These are phyloP conservation scores for Leavenworthia alabamica DNA, from an alignment of 345 rosid species.

Conservation along the genomic window DNA sequence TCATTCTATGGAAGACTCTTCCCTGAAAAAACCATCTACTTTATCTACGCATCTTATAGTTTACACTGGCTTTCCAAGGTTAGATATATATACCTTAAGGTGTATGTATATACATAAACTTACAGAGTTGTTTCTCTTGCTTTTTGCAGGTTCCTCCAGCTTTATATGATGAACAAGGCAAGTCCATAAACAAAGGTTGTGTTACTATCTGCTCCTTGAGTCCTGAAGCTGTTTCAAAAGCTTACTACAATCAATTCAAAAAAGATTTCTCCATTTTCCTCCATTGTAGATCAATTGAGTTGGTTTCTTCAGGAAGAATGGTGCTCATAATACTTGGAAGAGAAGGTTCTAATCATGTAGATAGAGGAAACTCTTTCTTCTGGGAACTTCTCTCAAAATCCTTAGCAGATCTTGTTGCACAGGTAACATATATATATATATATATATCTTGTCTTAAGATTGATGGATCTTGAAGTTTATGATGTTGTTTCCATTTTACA, in stretches of 20 bases:
- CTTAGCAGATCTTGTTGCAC: constrained; percentile 42
- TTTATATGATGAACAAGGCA: constrained; percentile 57
- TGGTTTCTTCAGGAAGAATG: constrained; percentile 53
- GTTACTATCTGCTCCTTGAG: constrained; percentile 57
- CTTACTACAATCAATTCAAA: constrained; percentile 60
- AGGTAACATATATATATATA: too few relatives aligned
- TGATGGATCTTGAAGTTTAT: constrained; percentile 7
- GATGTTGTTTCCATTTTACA: not conserved
- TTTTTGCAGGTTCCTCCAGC: constrained; percentile 57
- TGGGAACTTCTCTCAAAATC: constrained; percentile 72
- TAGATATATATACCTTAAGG: not conserved
- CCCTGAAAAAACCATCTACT: constrained; percentile 59
- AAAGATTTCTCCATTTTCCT: constrained; percentile 71
- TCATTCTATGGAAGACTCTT: constrained; percentile 84
- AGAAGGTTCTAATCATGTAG: constrained; percentile 50
- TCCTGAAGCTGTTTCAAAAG: constrained; percentile 50
- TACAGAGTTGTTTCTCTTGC: not conserved
- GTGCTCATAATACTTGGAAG: constrained; percentile 68
- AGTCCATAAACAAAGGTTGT: constrained; percentile 63
- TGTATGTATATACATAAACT: not conserved
- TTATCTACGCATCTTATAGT: constrained; percentile 62
- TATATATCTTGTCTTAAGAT: not conserved
- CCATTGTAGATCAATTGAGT: constrained; percentile 51
- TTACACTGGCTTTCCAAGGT: constrained; percentile 97
- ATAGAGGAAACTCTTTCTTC: constrained; percentile 77